Evolutionary conservation across 169 alveolate species (phyloP), one percentile per base, ranked within the genome.

Genomic region (Eimeria maxima): DNA sequence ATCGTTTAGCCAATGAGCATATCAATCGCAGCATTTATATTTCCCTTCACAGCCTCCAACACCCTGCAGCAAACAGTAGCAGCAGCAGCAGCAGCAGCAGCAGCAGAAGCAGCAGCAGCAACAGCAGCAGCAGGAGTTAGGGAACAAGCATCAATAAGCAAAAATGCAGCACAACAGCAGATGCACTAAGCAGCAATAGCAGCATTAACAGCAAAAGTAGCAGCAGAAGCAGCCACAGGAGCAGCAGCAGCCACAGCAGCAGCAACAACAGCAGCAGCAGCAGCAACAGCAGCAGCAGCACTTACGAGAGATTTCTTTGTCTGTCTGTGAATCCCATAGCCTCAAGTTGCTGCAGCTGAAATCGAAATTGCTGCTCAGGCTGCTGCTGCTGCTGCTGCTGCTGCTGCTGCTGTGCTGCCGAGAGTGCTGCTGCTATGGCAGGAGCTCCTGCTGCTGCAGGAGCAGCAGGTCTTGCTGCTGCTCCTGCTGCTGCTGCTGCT

Each of bases 281-380:
- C 45, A 71, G 81, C 81, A 71, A 45, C 80, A 10, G 63, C 22
- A 57, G 81, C 55, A 29, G 55, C 65, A 60, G 33, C 24, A 29
- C 93, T 86, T 60, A 86, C 93, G 42, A 80, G 63, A 86, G 29
- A 76, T 86, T 86, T 86, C 74, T 86, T 27, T 86, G 93, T n/a
- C 33, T 63, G 20, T 86, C 93, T 16, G 42, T 33, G n/a, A 86
- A 86, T n/a, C 93, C 93, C 93, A 86, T 86, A 4, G 80, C n/a
- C 57, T 86, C 81, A 6, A 86, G 81, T 27, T 86, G 93, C 53
- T 86, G 93, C 93, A 86, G 93, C 63, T 86, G 93, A 33, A 86
- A 86, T 14, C 5, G 16, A 65, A 33, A 86, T 16, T n/a, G 67
- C 53, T 84, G 76, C 78, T 84, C 78, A 5, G 45, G 93, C 29